Percentiles rank a stretch among this genome's conserved stretches.
Evolutionary conservation across 2,329 filamentous ascomycete genomes (phyloP).

Genomic region (Aotearoamyces nothofagi): DNA sequence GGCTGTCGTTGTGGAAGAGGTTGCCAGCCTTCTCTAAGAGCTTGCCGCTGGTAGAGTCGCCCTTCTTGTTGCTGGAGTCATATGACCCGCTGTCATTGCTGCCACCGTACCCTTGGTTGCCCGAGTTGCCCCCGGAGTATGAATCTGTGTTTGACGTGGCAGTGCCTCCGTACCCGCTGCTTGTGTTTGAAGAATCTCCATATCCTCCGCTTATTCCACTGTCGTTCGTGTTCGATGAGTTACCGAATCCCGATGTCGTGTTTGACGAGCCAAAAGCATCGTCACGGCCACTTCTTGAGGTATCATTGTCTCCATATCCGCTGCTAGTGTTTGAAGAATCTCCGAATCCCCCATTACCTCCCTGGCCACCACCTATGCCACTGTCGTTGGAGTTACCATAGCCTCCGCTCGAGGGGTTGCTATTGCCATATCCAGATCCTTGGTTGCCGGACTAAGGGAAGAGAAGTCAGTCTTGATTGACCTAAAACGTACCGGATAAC

Average conservation of each 20-base stretch:
- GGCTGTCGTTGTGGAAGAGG: conserved; percentile 28
- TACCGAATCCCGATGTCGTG: conserved; percentile 8
- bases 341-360: too few species aligned
- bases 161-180: too few species aligned
- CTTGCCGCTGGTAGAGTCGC: conserved; percentile 35
- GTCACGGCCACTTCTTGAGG: conserved; percentile 3
- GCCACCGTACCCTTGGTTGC: conserved; percentile 9
- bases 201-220: conserved; percentile 7
- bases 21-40: conserved; percentile 41
- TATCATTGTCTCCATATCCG: neutral
- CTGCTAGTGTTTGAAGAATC: conserved; percentile 1
- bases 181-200: conserved; percentile 14
- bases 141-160: neutral
- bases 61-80: conserved; percentile 34
- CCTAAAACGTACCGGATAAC: too few species aligned
- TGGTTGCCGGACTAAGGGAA: too few species aligned
- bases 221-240: conserved; percentile 9
- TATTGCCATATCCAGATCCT: too few species aligned
- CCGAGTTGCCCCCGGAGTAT: conserved; percentile 6
- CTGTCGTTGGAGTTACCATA: conserved; percentile 9
- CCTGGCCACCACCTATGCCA: conserved; percentile 8
- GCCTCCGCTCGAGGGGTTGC: too few species aligned
- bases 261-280: conserved; percentile 8
- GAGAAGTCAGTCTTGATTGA: too few species aligned
- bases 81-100: conserved; percentile 8